Percentiles rank a stretch among this genome's conserved stretches.
Conservation (phyloP, 352 stramenopile species). For the Albugo laibachii region DNA sequence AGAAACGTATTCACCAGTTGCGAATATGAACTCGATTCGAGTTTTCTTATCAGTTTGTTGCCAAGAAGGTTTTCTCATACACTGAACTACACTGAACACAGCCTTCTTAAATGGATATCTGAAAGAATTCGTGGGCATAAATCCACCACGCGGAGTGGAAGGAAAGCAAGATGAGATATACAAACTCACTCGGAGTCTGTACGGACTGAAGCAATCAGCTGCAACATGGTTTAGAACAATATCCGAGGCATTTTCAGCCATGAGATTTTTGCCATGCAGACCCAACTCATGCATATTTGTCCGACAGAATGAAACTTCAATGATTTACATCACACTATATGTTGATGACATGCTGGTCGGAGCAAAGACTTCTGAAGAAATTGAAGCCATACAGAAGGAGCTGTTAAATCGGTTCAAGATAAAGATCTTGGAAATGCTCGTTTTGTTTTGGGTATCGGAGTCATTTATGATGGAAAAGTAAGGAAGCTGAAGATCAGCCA, state of each 20-base stretch:
- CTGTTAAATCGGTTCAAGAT: not conserved
- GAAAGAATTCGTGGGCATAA: constrained; percentile 10
- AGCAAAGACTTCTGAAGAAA: not conserved
- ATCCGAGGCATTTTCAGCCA: constrained; percentile 1
- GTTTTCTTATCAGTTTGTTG: constrained; percentile 2
- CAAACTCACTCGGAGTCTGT: constrained; percentile 9
- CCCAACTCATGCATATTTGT: not conserved
- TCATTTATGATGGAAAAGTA: too few species aligned
- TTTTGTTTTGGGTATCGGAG: too few species aligned
- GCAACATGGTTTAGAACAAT: constrained; percentile 13
- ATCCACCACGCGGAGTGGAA: constrained; percentile 3
- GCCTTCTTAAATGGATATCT: constrained; percentile 16
- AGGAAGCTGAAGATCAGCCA: too few species aligned
- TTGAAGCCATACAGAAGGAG: not conserved
- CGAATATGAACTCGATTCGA: constrained; percentile 4
- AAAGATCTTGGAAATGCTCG: not conserved
- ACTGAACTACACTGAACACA: constrained; percentile 10
- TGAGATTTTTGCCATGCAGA: not conserved
- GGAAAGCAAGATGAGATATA: constrained; percentile 8
- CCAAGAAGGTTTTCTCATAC: not conserved
- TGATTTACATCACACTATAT: not conserved
- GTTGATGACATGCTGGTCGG: not conserved
- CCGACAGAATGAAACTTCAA: not conserved
- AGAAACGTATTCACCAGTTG: constrained; percentile 7
- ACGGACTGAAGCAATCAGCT: constrained; percentile 18